phyloP scores from a whole-genome alignment of 352 stramenopile genomes.

The Phytophthora agathidicida region DNA sequence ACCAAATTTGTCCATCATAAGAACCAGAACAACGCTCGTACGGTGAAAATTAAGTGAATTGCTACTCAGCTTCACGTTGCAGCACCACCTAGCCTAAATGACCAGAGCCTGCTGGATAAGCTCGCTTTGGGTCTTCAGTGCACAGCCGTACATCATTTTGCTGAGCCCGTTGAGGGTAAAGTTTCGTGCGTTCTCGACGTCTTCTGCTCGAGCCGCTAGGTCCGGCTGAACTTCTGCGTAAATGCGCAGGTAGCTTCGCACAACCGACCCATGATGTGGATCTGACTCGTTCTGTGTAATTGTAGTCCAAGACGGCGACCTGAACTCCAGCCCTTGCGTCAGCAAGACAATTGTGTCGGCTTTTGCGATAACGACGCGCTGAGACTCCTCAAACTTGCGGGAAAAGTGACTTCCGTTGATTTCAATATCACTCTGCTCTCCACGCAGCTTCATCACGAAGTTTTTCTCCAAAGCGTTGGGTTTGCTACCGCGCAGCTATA shows the following conservation, averaged over 20 bases:
- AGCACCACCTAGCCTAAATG: constrained; percentile 3
- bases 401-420: constrained; percentile 22
- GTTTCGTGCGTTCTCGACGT: constrained; percentile 10
- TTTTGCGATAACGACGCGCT: constrained; percentile 22
- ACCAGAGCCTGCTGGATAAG: constrained; percentile 14
- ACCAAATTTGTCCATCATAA: neutral
- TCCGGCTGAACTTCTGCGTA: constrained; percentile 22
- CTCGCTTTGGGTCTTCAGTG: constrained; percentile 18
- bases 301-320: constrained; percentile 13
- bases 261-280: neutral
- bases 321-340: constrained; percentile 21
- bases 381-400: constrained; percentile 22
- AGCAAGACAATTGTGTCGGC: constrained; percentile 19
- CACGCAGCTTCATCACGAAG: constrained; percentile 27
- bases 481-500: constrained; percentile 21
- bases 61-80: too few species aligned
- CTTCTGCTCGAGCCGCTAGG: neutral
- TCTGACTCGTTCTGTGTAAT: constrained; percentile 4
- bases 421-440: constrained; percentile 11
- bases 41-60: too few species aligned
- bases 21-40: too few species aligned
- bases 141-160: constrained; percentile 30
- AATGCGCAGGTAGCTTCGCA: constrained; percentile 23
- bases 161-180: constrained; percentile 19
- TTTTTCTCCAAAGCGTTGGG: constrained; percentile 27